Base-by-base conservation (phyloP, 768 basidiomycete genomes). In the Podaxis mareebaensis region DNA sequence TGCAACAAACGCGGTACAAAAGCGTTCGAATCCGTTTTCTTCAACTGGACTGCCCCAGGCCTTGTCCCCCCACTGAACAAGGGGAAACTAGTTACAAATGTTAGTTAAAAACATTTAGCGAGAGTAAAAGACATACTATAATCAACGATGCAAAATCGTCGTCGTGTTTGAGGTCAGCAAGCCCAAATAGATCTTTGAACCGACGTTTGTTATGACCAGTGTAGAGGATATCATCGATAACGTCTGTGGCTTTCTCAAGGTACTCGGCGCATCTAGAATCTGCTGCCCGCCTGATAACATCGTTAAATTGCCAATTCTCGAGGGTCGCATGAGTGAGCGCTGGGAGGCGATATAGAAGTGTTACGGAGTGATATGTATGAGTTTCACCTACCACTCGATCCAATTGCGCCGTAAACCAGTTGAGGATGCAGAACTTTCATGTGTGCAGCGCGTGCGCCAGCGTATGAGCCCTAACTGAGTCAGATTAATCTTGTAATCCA, bases 361-460 rank as follows among this genome's bases (percentile, higher is more conserved):
- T 26, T 26, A 10, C 26, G 12, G 20, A 24, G 49, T 28, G 13
- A 8, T 24, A 10, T 51, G 24, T 24, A 28, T 22, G n/a, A 46
- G n/a, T 15, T 7, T 7, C 44, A 46, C 44, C 44, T 46, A 46
- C 44, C 44, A n/a, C 44, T 46, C n/a, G 44, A 46, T 2, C 17
- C 44, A 20, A 46, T 46, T 10, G 44, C 44, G n/a, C 44, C 44
- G 73, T 83, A 94, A 4, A 93, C 90, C 17, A 95, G 78, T 28
- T 95, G 86, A 0, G 95, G 94, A 70, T 93, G 94, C 20, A 95
- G 80, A 30, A 92, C 77, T 59, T 84, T 86, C 90, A 96, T 94
- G 69, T 96, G 92, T 0, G 95, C 95, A 0, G 95, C 90, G 11
- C 95, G 88, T 8, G 95, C 95, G 63, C 95, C 95, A 13, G 95